phyloP scores from a whole-genome alignment of 495 filamentous ascomycete species.

The Penicillium chermesinum region DNA sequence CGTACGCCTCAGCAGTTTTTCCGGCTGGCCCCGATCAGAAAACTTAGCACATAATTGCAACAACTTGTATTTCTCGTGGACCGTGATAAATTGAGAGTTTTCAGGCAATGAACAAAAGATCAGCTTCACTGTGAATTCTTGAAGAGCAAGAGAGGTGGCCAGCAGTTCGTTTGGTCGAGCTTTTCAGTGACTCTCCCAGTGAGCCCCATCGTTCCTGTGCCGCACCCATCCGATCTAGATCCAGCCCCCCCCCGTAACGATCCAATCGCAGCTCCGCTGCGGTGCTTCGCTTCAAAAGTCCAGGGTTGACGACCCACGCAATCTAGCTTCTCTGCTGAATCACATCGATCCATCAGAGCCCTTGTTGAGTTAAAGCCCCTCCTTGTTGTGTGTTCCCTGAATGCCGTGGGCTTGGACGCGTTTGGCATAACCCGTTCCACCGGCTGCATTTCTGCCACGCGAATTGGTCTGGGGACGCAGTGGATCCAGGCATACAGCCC shows the following conservation, averaged over 20 bases:
- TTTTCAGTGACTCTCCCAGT: no score
- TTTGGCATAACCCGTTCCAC: constrained; percentile 1
- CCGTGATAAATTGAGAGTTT: no score
- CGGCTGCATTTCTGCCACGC: constrained; percentile 6
- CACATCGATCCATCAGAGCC: constrained; percentile 16
- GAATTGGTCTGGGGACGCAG: constrained; percentile 2
- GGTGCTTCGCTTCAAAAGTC: constrained; percentile 14
- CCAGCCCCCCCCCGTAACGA: not conserved
- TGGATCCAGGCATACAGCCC: not conserved
- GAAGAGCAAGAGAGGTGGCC: no score
- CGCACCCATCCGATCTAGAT: constrained; percentile 26
- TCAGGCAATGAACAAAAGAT: no score
- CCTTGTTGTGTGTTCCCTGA: not conserved
- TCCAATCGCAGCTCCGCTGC: not conserved
- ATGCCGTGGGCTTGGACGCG: not conserved
- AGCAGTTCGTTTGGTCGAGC: no score
- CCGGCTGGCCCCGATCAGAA: no score
- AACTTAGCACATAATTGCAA: no score
- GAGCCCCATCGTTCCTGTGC: constrained; percentile 18
- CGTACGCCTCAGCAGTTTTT: no score
- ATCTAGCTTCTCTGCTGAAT: constrained; percentile 4
- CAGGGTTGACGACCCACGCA: not conserved
- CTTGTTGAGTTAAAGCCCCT: no score
- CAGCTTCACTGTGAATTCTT: constrained; percentile 3
- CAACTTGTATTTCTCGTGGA: no score